Conservation (phyloP, 306 rosid genomes). For the Vachellia collinsii region DNA sequence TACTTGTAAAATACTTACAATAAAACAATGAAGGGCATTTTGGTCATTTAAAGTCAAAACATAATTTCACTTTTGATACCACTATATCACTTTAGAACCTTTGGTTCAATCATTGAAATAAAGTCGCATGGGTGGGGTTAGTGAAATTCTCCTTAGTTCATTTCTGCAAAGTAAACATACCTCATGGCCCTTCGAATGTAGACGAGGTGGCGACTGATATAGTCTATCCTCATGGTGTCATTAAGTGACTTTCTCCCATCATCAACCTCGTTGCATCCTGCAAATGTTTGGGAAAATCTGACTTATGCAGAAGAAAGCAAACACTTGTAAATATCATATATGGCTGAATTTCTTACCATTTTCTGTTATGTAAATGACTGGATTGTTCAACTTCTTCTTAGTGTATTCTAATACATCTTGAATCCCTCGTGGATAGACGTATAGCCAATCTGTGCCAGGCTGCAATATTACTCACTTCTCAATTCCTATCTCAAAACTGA, state of each 20-base stretch:
- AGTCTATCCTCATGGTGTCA: constrained; percentile 38
- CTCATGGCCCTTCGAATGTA: constrained; percentile 38
- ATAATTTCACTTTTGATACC: too few species aligned
- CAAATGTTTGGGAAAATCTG: constrained; percentile 2
- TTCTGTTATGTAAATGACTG: constrained; percentile 63
- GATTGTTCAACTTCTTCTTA: constrained; percentile 51
- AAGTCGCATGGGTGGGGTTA: too few species aligned
- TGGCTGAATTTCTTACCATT: constrained; percentile 50
- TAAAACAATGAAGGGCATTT: too few species aligned
- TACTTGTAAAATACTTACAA: too few species aligned
- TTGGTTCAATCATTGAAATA: too few species aligned
- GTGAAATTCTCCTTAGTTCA: background rate
- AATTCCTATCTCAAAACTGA: background rate
- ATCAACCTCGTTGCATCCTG: constrained; percentile 44
- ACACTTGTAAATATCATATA: background rate
- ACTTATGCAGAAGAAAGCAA: background rate
- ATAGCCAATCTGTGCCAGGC: constrained; percentile 57
- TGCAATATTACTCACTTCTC: constrained; percentile 37
- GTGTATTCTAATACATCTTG: constrained; percentile 48
- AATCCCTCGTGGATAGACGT: constrained; percentile 63
- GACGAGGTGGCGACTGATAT: constrained; percentile 24
- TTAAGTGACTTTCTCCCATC: constrained; percentile 35
- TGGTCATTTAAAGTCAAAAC: too few species aligned
- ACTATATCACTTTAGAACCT: too few species aligned
- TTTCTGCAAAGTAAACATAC: constrained; percentile 26